Evolutionary conservation across 2,329 filamentous ascomycete genomes (phyloP), one percentile per base, ranked within the genome.

Genomic region (Calonectria naviculata): DNA sequence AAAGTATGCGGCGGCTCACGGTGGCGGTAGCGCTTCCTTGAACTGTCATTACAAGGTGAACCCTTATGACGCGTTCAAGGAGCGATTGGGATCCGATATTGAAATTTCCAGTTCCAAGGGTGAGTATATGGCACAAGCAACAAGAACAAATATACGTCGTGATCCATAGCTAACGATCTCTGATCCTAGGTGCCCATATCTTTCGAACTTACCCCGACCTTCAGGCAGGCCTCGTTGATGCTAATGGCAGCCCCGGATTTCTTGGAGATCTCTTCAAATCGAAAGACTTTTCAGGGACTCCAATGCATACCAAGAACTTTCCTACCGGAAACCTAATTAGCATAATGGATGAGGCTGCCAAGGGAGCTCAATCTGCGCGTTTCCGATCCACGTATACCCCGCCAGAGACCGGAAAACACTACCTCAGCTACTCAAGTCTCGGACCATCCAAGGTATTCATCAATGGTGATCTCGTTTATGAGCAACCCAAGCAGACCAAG

Each of bases 1-100:
- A 58, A 79, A 79, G 56, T 73, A 28, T 58, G 77, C 80, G 1
- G 52, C 78, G 1, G 77, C 79, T 19, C 76, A 77, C 3, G 80
- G 80, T 4, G 78, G 80, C 19, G 80, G 80, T 4, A 81, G 79
- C 46, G 78, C 80, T 3, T 75, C 73, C 1, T 64, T 81, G 31
- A 75, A 75, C 34, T 71, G 75, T 29, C 77, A 81, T 71, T 80
- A 81, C 52, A 73, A 75, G 19, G 72, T 80, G 21, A 78, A 75
- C 3, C 71, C 80, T 24, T 78, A 71, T 41, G 77, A 81, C 6
- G 78, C 76, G 10, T 65, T 80, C 10, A 68, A 41, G 6, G 73
- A 76, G 54, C 65, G 60, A 29, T 26, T 71, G n/a, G 67, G 71
- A 8, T 66, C 62, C 28, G 54, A 68, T 8, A 65, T 71, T 66